Base-by-base conservation (phyloP, 371 early-diverging fungal genomes). In the Mortierella sp. region DNA sequence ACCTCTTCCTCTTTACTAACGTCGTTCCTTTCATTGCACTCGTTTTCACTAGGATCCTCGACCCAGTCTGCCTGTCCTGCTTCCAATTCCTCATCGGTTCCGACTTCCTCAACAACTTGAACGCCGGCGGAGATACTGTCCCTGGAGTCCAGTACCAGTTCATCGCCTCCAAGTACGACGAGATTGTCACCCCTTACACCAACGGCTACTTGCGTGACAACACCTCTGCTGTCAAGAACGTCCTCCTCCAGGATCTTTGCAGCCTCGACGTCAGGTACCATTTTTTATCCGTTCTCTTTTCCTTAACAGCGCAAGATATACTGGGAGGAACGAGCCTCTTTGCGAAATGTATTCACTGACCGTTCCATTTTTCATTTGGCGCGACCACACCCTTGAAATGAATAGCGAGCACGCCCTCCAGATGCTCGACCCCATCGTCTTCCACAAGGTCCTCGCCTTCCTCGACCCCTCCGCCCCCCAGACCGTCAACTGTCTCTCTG, bases 361-460 rank as follows among this genome's bases (percentile, higher is more conserved):
- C 58, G 27, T 27, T 27, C 27, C 12, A 4, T 32, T 60, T 27
- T 7, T 56, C 3, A 5, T 49, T 49, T 49, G 5, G 0, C 49
- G 18, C 18, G 21, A 18, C 14, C 21, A 49, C 24, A 6, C 7
- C n/a, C n/a, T 60, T 60, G 29, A 16, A 14, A n/a, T 27, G 27
- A 60, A 32, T 29, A 55, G 65, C 21, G 84, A 84, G 14, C 84
- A 84, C 35, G 76, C 43, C 27, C 27, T 54, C 12, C 75, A 75
- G 56, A 84, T 84, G 84, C 12, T 63, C 6, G 84, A 84, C 41
- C 81, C 84, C n/a, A 85, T 85, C 35, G 86, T 85, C 75, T 85
- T 82, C 75, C 63, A 75, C 58, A 43, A 56, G 49, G 14, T 79
- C 70, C 24, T 81, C 60, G 76, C 79, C 24, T 85, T 81, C 77